A percentile compares a stretch with the other conserved stretches of the same genome.
phyloP scores from a whole-genome alignment of 371 early-diverging fungal species.

The Choanephora cucurbitarum region DNA sequence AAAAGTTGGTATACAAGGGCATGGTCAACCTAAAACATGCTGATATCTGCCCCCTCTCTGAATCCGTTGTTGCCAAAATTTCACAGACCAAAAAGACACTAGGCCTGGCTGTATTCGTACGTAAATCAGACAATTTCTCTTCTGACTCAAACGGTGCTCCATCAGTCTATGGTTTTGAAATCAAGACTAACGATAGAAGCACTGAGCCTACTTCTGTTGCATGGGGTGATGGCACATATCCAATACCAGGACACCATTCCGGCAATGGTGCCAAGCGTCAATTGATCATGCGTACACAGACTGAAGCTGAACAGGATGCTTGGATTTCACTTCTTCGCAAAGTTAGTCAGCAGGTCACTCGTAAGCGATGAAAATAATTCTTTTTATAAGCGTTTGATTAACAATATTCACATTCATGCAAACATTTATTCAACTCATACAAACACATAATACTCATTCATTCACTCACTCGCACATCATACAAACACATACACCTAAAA shows the following conservation, averaged over 20 bases:
- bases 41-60: conserved; percentile 16
- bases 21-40: conserved; percentile 16
- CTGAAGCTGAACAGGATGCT: conserved; percentile 25
- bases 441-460: too few relatives aligned
- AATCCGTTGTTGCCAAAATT: conserved; percentile 10
- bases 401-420: too few relatives aligned
- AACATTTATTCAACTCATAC: too few relatives aligned
- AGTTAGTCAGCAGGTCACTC: conserved; percentile 2
- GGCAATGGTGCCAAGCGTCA: conserved; percentile 8
- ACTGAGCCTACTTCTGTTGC: not conserved
- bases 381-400: too few relatives aligned
- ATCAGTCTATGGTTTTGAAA: conserved; percentile 23
- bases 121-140: conserved; percentile 7
- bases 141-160: not conserved
- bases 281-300: conserved; percentile 18
- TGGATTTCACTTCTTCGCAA: conserved; percentile 20
- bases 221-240: not conserved
- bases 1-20: conserved; percentile 20
- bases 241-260: conserved; percentile 11
- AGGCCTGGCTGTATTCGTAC: conserved; percentile 13
- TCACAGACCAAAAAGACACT: conserved; percentile 13
- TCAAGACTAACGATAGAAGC: conserved; percentile 1
- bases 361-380: conserved; percentile 5
- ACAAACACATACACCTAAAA: not conserved
- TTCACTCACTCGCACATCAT: not conserved